Evolutionary conservation across 78 protist species (phyloP).

Genomic region (Chrysochromulina parva): DNA sequence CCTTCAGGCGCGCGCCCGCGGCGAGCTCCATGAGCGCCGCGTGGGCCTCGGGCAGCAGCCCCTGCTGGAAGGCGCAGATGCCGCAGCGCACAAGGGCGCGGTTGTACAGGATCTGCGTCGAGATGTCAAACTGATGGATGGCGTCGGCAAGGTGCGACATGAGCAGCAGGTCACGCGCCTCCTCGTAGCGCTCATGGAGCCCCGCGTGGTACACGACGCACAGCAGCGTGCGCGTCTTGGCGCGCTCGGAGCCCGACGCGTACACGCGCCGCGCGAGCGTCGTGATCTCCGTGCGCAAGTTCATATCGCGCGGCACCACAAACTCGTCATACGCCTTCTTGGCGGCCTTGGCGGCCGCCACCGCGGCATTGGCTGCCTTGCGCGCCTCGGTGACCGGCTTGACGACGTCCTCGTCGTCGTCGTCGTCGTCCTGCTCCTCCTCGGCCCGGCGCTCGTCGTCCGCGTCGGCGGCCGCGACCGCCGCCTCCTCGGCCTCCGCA

Average conservation of each 20-base stretch:
- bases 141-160: slow-evolving; percentile 80
- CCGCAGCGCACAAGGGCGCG: slow-evolving; percentile 92
- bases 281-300: neutral
- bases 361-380: neutral
- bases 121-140: slow-evolving; percentile 21
- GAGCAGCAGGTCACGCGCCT: slow-evolving; percentile 88
- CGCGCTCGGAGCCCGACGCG: slow-evolving; percentile 69
- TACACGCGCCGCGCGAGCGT: slow-evolving; percentile 62
- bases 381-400: neutral
- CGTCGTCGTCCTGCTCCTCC: slow-evolving; percentile 67
- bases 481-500: neutral
- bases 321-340: neutral
- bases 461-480: neutral
- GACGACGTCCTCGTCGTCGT: slow-evolving; percentile 49
- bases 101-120: slow-evolving; percentile 85
- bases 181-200: slow-evolving; percentile 50
- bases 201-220: slow-evolving; percentile 77
- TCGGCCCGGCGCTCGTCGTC: slow-evolving; percentile 45
- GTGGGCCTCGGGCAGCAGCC: slow-evolving; percentile 73
- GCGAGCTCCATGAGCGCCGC: slow-evolving; percentile 66
- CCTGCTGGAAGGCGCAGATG: slow-evolving; percentile 89
- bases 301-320: neutral
- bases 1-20: slow-evolving; percentile 49
- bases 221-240: slow-evolving; percentile 74
- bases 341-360: neutral